phyloP scores from a whole-genome alignment of 208 protist species.

The Crithidia brevicula region DNA sequence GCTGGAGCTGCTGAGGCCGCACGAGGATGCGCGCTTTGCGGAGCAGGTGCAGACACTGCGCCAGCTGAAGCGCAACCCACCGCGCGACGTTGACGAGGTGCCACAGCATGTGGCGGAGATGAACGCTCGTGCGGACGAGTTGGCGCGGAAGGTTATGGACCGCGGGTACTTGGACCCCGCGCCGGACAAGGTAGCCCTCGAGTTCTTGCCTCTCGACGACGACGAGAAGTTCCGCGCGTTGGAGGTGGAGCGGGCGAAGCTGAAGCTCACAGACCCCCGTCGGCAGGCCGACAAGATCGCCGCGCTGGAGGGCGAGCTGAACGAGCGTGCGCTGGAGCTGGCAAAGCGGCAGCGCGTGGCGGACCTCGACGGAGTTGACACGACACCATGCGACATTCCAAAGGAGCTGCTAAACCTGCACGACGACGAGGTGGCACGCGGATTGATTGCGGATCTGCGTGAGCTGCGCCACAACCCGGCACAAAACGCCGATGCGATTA shows the following conservation, averaged over 20 bases:
- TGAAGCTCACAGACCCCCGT: constrained; percentile 49
- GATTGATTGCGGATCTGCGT: constrained; percentile 49
- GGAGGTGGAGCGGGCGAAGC: constrained; percentile 51
- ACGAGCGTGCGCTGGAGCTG: constrained; percentile 63
- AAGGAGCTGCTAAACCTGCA: constrained; percentile 56
- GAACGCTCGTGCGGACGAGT: constrained; percentile 45
- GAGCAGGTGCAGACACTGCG: constrained; percentile 46
- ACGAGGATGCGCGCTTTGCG: constrained; percentile 58
- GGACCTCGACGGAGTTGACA: constrained; percentile 50
- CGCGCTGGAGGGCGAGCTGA: constrained; percentile 51
- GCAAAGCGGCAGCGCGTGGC: constrained; percentile 46
- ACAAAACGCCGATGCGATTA: constrained; percentile 34
- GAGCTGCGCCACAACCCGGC: constrained; percentile 34
- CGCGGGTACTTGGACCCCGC: constrained; percentile 63
- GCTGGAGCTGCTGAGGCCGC: constrained; percentile 56
- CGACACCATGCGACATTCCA: constrained; percentile 41
- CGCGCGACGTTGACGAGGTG: constrained; percentile 25
- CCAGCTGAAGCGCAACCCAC: constrained; percentile 39
- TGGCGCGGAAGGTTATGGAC: constrained; percentile 56
- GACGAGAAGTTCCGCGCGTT: constrained; percentile 63
- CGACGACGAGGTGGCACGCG: constrained; percentile 34
- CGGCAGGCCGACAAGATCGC: constrained; percentile 39
- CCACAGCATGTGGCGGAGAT: constrained; percentile 39
- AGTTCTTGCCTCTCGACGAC: constrained; percentile 58
- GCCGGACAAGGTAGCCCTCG: constrained; percentile 68